phyloP scores from a whole-genome alignment of 2,329 filamentous ascomycete species.

The Parafenestella ontariensis region DNA sequence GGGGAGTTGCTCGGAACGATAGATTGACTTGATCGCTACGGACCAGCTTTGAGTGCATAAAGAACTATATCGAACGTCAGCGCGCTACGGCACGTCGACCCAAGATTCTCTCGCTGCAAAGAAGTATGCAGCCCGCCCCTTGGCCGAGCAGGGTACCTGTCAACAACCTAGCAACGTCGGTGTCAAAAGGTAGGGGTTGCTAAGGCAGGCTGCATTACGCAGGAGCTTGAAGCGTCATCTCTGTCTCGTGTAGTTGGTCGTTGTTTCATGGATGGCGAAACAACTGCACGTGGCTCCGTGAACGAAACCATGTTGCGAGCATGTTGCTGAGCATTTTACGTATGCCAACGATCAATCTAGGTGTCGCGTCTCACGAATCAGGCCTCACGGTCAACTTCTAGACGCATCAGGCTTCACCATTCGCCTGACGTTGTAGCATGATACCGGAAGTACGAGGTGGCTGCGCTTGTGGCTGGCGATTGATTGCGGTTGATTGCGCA shows the following conservation, averaged over 20 bases:
- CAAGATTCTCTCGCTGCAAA: conserved; percentile 6
- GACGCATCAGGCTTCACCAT: conserved; percentile 3
- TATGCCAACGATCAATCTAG: conserved; percentile 5
- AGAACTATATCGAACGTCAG: not conserved
- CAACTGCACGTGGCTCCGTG: conserved; percentile 3
- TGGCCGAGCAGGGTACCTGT: not conserved
- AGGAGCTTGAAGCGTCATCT: not conserved
- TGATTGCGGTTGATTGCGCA: conserved; percentile 11
- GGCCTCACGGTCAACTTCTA: conserved; percentile 6
- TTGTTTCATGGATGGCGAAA: conserved; percentile 5
- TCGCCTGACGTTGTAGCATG: not conserved
- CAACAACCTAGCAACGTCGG: not conserved
- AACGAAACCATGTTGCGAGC: not conserved
- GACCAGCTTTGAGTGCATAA: not conserved
- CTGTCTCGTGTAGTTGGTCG: not conserved
- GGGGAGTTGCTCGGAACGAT: conserved; percentile 1
- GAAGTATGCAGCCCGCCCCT: conserved; percentile 1
- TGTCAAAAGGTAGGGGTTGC: not conserved
- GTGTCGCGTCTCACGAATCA: not conserved
- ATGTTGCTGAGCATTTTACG: no score
- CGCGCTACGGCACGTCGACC: not conserved
- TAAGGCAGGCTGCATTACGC: conserved; percentile 5
- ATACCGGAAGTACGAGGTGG: not conserved
- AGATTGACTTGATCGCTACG: conserved; percentile 4
- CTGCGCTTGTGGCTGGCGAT: conserved; percentile 7